phyloP scores from a whole-genome alignment of 805 yeast genomes.

The Candida nonsorbophila region DNA sequence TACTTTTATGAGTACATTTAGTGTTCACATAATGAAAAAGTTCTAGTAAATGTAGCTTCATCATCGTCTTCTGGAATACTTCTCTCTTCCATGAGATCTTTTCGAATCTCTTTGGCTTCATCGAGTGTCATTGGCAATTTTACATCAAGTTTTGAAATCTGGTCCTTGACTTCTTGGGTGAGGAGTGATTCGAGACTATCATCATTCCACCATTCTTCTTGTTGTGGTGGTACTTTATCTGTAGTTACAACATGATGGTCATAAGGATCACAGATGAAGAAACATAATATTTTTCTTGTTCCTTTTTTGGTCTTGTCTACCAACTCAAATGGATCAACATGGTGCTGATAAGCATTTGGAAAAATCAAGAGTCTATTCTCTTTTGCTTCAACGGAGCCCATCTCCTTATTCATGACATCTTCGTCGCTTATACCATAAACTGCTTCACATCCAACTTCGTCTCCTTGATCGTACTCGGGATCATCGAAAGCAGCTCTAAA shows the following conservation, averaged over 20 bases:
- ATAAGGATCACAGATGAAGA: slow-evolving; percentile 34
- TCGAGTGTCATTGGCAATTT: slow-evolving; percentile 15
- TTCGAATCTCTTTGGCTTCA: slow-evolving; percentile 21
- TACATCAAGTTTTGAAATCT: slow-evolving; percentile 3
- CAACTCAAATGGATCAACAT: slow-evolving; percentile 34
- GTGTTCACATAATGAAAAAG: slow-evolving; percentile 30
- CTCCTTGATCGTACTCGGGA: slow-evolving; percentile 31
- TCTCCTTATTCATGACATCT: slow-evolving; percentile 13
- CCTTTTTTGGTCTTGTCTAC: slow-evolving; percentile 30
- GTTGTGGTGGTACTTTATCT: slow-evolving; percentile 34
- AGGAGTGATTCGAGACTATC: slow-evolving; percentile 5
- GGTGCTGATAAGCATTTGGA: slow-evolving; percentile 36
- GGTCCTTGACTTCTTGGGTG: slow-evolving; percentile 4
- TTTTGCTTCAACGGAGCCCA: slow-evolving; percentile 20
- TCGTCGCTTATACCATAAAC: slow-evolving; percentile 26
- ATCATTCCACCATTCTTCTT: slow-evolving; percentile 25
- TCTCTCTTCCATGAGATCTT: slow-evolving; percentile 29
- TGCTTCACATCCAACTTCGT: slow-evolving; percentile 15
- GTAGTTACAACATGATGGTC: slow-evolving; percentile 22
- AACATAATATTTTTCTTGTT: slow-evolving; percentile 33
- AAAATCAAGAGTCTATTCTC: slow-evolving; percentile 28
- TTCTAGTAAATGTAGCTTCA: slow-evolving; percentile 11
- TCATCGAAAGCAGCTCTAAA: slow-evolving; percentile 25
- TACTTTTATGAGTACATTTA: slow-evolving; percentile 7
- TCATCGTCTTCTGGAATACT: slow-evolving; percentile 10